These are phyloP conservation scores for Candida sp. DNA, from an alignment of 1,139 yeast species.

Conservation along the genomic window DNA sequence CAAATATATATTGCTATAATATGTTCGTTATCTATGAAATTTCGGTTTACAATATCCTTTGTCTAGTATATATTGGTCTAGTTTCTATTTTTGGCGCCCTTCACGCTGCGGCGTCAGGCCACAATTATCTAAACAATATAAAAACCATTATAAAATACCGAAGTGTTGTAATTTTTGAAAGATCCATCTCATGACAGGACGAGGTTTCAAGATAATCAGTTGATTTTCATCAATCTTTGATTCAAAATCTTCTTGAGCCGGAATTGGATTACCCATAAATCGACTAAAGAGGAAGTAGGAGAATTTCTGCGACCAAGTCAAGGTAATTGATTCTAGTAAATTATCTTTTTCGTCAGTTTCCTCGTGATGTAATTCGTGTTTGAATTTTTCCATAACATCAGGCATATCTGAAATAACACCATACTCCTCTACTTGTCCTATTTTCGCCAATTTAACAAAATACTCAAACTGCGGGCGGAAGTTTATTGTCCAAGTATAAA, in stretches of 20 bases:
- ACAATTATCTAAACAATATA: too few species aligned
- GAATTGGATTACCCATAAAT: slow-evolving; percentile 12
- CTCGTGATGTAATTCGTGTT: slow-evolving; percentile 2
- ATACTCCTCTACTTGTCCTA: slow-evolving; percentile 26
- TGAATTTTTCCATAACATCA: slow-evolving; percentile 26
- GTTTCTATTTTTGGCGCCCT: too few species aligned
- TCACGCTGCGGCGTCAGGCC: too few species aligned
- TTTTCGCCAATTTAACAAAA: slow-evolving; percentile 23
- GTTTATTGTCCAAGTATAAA: slow-evolving; percentile 87
- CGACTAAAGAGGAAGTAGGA: slow-evolving; percentile 13
- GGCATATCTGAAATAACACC: slow-evolving; percentile 69
- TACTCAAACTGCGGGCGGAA: slow-evolving; percentile 45
- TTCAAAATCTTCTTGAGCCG: slow-evolving; percentile 14
- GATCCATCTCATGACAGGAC: slow-evolving; percentile 16
- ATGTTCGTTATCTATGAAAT: too few species aligned
- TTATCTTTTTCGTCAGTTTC: slow-evolving; percentile 12
- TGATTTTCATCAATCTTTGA: slow-evolving; percentile 23
- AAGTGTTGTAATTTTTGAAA: slow-evolving; percentile 29
- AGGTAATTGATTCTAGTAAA: slow-evolving; percentile 10
- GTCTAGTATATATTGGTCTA: too few species aligned
- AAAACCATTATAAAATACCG: slow-evolving; percentile 32
- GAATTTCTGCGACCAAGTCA: slow-evolving; percentile 20
- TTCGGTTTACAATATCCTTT: too few species aligned
- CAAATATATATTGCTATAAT: too few species aligned
- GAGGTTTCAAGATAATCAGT: slow-evolving; percentile 12